phyloP scores from a whole-genome alignment of 2,329 filamentous ascomycete species.

The Emmonsiellopsis sp. region DNA sequence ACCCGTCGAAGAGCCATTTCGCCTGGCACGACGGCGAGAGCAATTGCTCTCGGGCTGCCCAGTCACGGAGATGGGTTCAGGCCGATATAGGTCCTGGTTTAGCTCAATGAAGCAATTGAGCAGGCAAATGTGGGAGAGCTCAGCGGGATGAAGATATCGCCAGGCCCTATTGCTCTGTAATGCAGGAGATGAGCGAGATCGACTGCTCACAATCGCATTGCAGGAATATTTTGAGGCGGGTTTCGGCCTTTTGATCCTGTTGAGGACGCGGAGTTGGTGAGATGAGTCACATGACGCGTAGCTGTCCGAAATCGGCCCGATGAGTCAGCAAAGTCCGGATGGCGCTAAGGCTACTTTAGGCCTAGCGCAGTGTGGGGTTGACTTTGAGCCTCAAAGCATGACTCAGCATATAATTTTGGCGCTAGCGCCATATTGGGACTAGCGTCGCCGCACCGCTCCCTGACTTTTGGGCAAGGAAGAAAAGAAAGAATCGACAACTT shows the following conservation, averaged over 20 bases:
- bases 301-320: constrained; percentile 5
- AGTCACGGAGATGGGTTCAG: neutral
- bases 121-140: neutral
- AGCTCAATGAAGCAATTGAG: neutral
- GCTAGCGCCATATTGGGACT: neutral
- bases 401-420: neutral
- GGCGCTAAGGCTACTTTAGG: constrained; percentile 5
- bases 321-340: neutral
- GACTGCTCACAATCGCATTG: neutral
- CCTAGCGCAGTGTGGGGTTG: constrained; percentile 6
- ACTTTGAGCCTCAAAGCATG: neutral
- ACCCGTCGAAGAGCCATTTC: constrained; percentile 31
- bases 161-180: neutral
- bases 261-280: neutral
- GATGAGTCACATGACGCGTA: constrained; percentile 7
- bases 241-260: neutral
- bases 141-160: neutral
- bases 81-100: neutral
- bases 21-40: neutral
- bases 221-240: neutral
- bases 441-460: neutral
- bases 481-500: neutral
- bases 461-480: neutral
- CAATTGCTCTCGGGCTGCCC: neutral
- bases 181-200: neutral